Evolutionary conservation across 148 eudicot genomes (phyloP).

Genomic region (Cornus suecica): DNA sequence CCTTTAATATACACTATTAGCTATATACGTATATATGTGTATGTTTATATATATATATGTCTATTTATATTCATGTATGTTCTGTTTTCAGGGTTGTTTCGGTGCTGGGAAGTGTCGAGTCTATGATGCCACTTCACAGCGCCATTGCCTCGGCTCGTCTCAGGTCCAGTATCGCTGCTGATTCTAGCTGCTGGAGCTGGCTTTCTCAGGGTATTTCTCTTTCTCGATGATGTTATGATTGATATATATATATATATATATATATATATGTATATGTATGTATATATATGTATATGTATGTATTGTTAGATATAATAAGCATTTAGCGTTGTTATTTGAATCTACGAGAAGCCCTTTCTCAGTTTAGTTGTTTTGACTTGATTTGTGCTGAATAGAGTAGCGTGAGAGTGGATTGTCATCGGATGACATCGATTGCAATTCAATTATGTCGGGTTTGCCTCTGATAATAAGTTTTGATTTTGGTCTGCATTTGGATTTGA

Average conservation of each 20-base stretch:
- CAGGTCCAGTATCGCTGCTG: constrained; percentile 46
- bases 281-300: no score
- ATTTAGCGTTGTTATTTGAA: background rate
- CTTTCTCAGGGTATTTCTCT: constrained; percentile 49
- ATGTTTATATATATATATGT: background rate
- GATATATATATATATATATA: no score
- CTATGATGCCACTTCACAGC: constrained; percentile 67
- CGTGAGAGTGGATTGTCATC: background rate
- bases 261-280: no score
- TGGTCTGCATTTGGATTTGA: background rate
- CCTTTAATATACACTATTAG: background rate
- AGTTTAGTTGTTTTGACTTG: background rate
- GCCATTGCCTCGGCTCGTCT: constrained; percentile 63
- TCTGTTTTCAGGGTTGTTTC: constrained; percentile 13
- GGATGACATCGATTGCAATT: background rate
- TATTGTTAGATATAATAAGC: no score
- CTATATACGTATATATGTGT: background rate
- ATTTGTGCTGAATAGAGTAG: background rate
- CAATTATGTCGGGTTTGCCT: background rate
- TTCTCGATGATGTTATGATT: background rate
- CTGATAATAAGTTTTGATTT: background rate
- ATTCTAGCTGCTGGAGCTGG: constrained; percentile 65
- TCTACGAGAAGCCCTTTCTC: background rate
- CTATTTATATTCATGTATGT: background rate
- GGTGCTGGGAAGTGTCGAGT: constrained; percentile 33